These are phyloP conservation scores for Curvularia hawaiiensis DNA, from an alignment of 2,329 filamentous ascomycete species.

Conservation along the genomic window DNA sequence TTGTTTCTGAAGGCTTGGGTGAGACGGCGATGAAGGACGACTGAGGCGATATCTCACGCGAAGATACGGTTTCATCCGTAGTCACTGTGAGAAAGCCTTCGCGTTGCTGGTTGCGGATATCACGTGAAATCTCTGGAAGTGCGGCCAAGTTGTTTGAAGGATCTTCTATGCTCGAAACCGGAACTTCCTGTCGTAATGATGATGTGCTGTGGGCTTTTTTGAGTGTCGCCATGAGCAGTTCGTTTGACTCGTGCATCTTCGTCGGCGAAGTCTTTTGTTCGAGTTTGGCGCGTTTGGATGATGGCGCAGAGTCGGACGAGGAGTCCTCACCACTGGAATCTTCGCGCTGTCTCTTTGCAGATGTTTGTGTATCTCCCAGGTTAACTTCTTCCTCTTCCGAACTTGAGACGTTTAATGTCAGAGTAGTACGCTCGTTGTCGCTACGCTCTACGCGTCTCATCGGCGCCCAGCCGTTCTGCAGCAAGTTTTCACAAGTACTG, in stretches of 20 bases:
- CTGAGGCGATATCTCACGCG: slow-evolving; percentile 37
- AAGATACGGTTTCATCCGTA: slow-evolving; percentile 36
- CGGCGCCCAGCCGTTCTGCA: slow-evolving; percentile 82
- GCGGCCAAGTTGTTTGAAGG: slow-evolving; percentile 24
- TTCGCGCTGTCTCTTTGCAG: slow-evolving; percentile 37
- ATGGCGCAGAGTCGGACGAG: slow-evolving; percentile 21
- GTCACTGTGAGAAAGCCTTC: slow-evolving; percentile 38
- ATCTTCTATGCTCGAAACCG: slow-evolving; percentile 42
- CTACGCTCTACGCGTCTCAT: slow-evolving; percentile 44
- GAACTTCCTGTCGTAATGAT: slow-evolving; percentile 36
- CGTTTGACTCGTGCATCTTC: slow-evolving; percentile 20
- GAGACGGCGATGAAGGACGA: slow-evolving; percentile 36
- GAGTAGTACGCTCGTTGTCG: slow-evolving; percentile 29
- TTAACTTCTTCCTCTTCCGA: slow-evolving; percentile 1
- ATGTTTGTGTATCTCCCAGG: slow-evolving; percentile 17
- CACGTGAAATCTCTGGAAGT: slow-evolving; percentile 25
- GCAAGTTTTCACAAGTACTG: slow-evolving; percentile 76
- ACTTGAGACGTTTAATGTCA: slow-evolving; percentile 16
- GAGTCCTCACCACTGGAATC: slow-evolving; percentile 22
- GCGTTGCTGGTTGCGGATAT: slow-evolving; percentile 41
- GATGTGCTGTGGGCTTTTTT: slow-evolving; percentile 44
- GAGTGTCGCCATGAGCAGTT: slow-evolving; percentile 31
- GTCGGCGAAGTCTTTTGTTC: slow-evolving; percentile 19
- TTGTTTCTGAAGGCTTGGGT: slow-evolving; percentile 44
- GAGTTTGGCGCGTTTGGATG: slow-evolving; percentile 20